phyloP scores from a whole-genome alignment of 768 basidiomycete genomes.

The Mrakia frigida region DNA sequence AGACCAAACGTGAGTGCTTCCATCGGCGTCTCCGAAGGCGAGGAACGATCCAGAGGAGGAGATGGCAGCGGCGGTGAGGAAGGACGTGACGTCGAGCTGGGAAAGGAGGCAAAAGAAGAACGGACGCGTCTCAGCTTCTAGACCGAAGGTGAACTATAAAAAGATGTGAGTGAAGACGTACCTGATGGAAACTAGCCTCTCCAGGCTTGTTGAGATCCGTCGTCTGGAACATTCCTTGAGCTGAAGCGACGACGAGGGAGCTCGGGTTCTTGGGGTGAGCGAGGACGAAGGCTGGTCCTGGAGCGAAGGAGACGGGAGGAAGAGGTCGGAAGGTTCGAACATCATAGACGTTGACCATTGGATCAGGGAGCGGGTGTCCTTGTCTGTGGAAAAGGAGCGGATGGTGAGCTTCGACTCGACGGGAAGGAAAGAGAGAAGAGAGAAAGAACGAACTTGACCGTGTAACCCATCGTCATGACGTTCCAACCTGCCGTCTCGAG shows the following conservation, averaged over 20 bases:
- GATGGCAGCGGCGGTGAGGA: conserved; percentile 70
- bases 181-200: conserved; percentile 69
- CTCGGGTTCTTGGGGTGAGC: conserved; percentile 69
- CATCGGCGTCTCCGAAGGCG: conserved; percentile 85
- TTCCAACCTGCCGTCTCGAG: conserved; percentile 31
- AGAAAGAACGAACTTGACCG: conserved; percentile 25
- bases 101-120: neutral
- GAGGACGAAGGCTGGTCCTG: conserved; percentile 79
- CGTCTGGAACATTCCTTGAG: conserved; percentile 75
- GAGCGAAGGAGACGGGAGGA: conserved; percentile 78
- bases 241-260: conserved; percentile 64
- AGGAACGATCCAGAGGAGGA: conserved; percentile 85
- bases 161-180: conserved; percentile 38
- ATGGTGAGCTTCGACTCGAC: neutral
- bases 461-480: conserved; percentile 31
- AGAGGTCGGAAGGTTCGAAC: conserved; percentile 74
- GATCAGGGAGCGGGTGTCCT: conserved; percentile 80
- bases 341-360: conserved; percentile 89
- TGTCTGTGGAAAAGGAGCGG: conserved; percentile 52
- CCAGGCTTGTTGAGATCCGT: conserved; percentile 71
- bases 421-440: neutral
- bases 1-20: conserved; percentile 73
- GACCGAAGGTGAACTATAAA: neutral
- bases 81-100: conserved; percentile 50
- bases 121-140: neutral